Conservation (phyloP, 352 stramenopile genomes). For the Lagenidium giganteum region DNA sequence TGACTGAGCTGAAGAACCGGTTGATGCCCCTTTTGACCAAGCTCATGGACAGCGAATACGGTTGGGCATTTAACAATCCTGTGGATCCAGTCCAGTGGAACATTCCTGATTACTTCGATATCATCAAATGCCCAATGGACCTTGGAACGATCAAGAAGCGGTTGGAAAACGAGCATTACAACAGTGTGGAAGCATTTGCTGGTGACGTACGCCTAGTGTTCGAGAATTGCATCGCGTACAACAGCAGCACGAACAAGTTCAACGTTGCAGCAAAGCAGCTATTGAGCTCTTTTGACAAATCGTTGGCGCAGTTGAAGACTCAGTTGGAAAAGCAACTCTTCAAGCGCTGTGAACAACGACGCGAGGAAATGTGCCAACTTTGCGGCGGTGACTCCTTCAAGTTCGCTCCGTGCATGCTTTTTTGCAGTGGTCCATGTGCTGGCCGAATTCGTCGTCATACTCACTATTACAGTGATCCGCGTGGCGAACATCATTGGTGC, state of each 20-base stretch:
- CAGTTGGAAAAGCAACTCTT: slow-evolving; percentile 83
- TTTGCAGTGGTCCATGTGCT: slow-evolving; percentile 82
- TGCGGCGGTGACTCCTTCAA: slow-evolving; percentile 88
- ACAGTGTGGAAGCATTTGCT: slow-evolving; percentile 82
- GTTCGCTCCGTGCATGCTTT: slow-evolving; percentile 87
- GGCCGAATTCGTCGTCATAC: slow-evolving; percentile 81
- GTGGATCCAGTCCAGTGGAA: slow-evolving; percentile 94
- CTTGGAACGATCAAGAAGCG: slow-evolving; percentile 97
- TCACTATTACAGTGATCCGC: slow-evolving; percentile 84
- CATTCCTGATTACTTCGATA: slow-evolving; percentile 90
- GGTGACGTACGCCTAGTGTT: slow-evolving; percentile 87
- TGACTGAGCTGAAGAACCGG: slow-evolving; percentile 78
- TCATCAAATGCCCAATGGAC: slow-evolving; percentile 98
- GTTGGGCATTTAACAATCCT: slow-evolving; percentile 91
- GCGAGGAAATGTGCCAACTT: slow-evolving; percentile 86
- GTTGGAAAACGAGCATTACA: slow-evolving; percentile 94
- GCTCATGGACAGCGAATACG: slow-evolving; percentile 87
- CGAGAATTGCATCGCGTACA: slow-evolving; percentile 89
- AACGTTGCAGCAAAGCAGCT: slow-evolving; percentile 83
- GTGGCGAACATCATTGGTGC: slow-evolving; percentile 83
- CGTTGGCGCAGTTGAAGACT: slow-evolving; percentile 60
- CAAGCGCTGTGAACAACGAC: slow-evolving; percentile 75
- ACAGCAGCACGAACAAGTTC: slow-evolving; percentile 87
- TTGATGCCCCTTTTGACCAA: slow-evolving; percentile 80
- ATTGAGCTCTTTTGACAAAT: slow-evolving; percentile 68